Conservation (phyloP, 345 rosid species). For the Eucalyptus paniculata region DNA sequence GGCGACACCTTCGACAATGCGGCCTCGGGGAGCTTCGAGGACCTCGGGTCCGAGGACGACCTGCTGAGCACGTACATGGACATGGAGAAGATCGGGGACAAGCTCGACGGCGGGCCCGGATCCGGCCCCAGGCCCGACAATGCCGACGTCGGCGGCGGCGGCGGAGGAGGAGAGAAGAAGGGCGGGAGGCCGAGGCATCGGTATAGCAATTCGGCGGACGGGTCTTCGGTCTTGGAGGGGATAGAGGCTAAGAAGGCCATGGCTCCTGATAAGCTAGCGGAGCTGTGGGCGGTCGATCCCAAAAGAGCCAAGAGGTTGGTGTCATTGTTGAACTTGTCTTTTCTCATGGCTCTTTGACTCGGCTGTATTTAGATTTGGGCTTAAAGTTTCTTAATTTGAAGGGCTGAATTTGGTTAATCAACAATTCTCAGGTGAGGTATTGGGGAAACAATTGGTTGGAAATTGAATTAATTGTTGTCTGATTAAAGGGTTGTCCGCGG, state of each 20-base stretch:
- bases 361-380: background rate
- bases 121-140: constrained; percentile 7
- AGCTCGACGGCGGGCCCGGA: background rate
- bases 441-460: background rate
- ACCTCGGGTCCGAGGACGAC: constrained; percentile 70
- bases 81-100: constrained; percentile 59
- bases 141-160: constrained; percentile 11
- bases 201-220: constrained; percentile 76
- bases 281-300: constrained; percentile 77
- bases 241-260: constrained; percentile 93
- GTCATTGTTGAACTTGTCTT: background rate
- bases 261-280: constrained; percentile 88
- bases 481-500: background rate
- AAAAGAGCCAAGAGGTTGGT: constrained; percentile 82
- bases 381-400: background rate
- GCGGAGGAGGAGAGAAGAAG: constrained; percentile 1
- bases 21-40: constrained; percentile 29
- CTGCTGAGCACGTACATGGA: constrained; percentile 73
- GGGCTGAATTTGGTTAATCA: background rate
- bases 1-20: constrained; percentile 24
- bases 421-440: background rate
- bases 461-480: background rate
- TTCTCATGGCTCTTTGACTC: background rate
- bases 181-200: constrained; percentile 38
- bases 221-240: constrained; percentile 44